Evolutionary conservation across 805 yeast genomes (phyloP), one percentile per base, ranked within the genome.

Genomic region (Trichomonascus vanleenenianus): DNA sequence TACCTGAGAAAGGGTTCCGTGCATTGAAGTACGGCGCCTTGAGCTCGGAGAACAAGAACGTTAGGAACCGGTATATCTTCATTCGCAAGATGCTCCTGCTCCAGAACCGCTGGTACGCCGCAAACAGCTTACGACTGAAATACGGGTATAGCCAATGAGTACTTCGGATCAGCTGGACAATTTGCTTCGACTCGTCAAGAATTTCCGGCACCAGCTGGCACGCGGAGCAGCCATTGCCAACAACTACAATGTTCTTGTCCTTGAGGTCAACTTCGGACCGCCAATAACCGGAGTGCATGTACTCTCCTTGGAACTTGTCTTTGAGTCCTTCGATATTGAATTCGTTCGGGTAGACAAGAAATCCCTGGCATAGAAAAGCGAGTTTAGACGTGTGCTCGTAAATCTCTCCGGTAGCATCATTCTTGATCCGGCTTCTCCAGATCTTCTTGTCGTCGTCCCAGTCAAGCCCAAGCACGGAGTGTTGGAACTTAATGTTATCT

Each of bases 281-380:
- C 55, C 55, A 51, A 6, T 43, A 31, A n/a, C 52, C 55, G 2
- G 54, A 40, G 42, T 51, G 55, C 25, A 40, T 19, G 16, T 37
- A 44, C 3, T 49, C 32, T 12, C 55, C 55, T 42, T 50, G 32
- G 39, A 50, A 51, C n/a, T 27, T 46, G n/a, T 39, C 44, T 16
- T 39, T 35, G 14, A 51, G 39, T 2, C 55, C 55, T 9, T 35
- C 39, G 11, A 50, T 15, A 22, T 51, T 43, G 3, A 45, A 46
- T 2, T 38, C 8, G 34, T 38, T 42, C 20, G 54, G 53, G 34
- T 41, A 31, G 2, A 44, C 53, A 20, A 51, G 46, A 2, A 43
- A 40, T 1, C 54, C 54, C 35, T 44, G 44, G 34, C 54, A 45
- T 10, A 46, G 19, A 18, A 51, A 31, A 14, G 50, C 40, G 16